Percentiles rank a stretch among this genome's conserved stretches.
Conservation (phyloP, 2,329 filamentous ascomycete species). For the Cryphonectria japonica region DNA sequence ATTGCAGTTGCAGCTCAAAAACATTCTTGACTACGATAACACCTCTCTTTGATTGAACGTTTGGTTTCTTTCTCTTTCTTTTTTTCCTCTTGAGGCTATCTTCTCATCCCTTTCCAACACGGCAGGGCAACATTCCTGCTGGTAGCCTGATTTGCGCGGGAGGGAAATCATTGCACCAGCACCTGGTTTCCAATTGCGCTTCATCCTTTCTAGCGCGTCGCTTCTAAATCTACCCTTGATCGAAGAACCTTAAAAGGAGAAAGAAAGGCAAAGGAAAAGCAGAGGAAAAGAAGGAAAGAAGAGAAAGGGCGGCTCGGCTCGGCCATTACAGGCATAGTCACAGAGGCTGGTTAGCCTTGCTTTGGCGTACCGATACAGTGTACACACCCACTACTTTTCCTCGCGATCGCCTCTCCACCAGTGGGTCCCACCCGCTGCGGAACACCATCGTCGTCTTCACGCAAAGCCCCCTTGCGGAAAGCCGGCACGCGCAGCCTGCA, state of each 20-base stretch:
- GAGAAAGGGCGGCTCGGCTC: constrained; percentile 11
- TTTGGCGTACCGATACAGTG: not conserved
- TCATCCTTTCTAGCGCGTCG: not conserved
- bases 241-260: not conserved
- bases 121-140: not conserved
- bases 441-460: constrained; percentile 18
- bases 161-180: not conserved
- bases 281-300: not conserved
- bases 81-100: not conserved
- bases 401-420: constrained; percentile 18
- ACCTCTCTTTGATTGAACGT: not conserved
- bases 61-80: not conserved
- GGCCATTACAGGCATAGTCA: not conserved
- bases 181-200: not conserved
- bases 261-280: not conserved
- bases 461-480: not conserved
- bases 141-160: not conserved
- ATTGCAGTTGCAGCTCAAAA: not conserved
- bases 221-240: not conserved
- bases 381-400: constrained; percentile 9
- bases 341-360: not conserved
- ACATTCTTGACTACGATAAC: not conserved
- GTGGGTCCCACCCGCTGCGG: not conserved
- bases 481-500: not conserved
- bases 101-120: not conserved